These are phyloP conservation scores for Fusarium transvaalense DNA, from an alignment of 2,329 filamentous ascomycete genomes.

Conservation along the genomic window DNA sequence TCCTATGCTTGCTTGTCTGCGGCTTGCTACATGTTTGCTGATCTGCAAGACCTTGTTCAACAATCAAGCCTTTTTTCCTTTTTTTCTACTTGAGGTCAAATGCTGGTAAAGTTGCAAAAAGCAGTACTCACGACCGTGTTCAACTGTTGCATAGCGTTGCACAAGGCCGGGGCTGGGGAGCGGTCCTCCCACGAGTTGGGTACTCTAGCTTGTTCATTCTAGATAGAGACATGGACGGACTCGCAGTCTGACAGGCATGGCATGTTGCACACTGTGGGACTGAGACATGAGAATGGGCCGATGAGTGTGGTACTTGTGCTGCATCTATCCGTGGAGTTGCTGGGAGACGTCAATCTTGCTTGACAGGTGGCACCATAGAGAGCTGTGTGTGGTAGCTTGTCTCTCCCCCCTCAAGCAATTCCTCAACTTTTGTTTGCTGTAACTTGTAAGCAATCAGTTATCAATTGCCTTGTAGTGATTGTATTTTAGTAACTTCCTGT, in stretches of 20 bases:
- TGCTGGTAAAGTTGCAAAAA: conserved; percentile 13
- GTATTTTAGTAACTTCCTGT: neutral
- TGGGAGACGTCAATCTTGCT: conserved; percentile 22
- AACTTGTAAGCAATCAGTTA: neutral
- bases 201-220: neutral
- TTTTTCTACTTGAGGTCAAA: neutral
- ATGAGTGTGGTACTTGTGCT: conserved; percentile 16
- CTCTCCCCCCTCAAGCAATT: neutral
- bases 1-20: conserved; percentile 1
- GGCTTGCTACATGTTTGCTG: conserved; percentile 25
- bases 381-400: conserved; percentile 1
- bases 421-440: neutral
- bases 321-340: conserved; percentile 10
- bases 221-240: conserved; percentile 3
- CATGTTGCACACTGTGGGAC: conserved; percentile 20
- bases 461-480: neutral
- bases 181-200: neutral
- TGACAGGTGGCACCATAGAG: conserved; percentile 21
- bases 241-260: conserved; percentile 26
- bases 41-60: conserved; percentile 17
- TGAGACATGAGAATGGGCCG: conserved; percentile 22
- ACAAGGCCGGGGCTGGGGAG: neutral
- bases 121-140: conserved; percentile 27
- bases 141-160: conserved; percentile 19
- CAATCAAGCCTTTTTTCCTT: neutral